These are phyloP conservation scores for Eutrema japonicum DNA, from an alignment of 345 rosid genomes.

Conservation along the genomic window DNA sequence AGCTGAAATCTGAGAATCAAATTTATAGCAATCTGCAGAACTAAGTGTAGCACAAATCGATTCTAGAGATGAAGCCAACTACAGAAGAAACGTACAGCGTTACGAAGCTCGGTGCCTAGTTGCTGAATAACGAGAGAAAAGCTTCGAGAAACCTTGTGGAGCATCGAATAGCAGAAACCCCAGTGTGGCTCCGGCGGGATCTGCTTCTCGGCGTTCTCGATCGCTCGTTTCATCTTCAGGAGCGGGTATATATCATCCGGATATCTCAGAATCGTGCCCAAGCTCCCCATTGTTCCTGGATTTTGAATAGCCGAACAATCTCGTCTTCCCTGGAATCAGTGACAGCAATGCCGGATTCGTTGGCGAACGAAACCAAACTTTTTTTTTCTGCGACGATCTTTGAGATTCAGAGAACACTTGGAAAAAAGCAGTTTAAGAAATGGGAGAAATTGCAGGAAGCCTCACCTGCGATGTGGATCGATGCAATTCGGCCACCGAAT, in stretches of 20 bases:
- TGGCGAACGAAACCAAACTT: background rate
- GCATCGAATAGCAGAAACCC: constrained; percentile 92
- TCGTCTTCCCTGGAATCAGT: constrained; percentile 1
- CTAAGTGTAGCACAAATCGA: constrained; percentile 7
- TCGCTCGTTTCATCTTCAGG: constrained; percentile 78
- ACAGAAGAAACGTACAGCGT: constrained; percentile 63
- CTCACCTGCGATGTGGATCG: constrained; percentile 34
- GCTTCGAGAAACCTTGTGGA: constrained; percentile 90
- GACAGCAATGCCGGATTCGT: constrained; percentile 20
- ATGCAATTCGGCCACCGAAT: constrained; percentile 35
- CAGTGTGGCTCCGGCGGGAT: constrained; percentile 91
- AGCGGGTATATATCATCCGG: constrained; percentile 93
- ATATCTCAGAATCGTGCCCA: constrained; percentile 68
- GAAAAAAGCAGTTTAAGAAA: background rate
- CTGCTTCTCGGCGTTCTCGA: constrained; percentile 78
- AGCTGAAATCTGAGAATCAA: constrained; percentile 11
- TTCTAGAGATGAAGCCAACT: constrained; percentile 9
- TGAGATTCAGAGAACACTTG: constrained; percentile 29
- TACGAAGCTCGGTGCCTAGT: constrained; percentile 74
- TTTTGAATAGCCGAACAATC: constrained; percentile 1
- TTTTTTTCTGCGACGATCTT: constrained; percentile 4
- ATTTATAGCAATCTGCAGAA: constrained; percentile 5
- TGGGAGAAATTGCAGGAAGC: constrained; percentile 11
- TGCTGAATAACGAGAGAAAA: constrained; percentile 92
- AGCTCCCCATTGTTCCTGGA: constrained; percentile 61